phyloP scores from a whole-genome alignment of 1,284 basidiomycete species.

The Microbotryum lychnidis-dioicae region DNA sequence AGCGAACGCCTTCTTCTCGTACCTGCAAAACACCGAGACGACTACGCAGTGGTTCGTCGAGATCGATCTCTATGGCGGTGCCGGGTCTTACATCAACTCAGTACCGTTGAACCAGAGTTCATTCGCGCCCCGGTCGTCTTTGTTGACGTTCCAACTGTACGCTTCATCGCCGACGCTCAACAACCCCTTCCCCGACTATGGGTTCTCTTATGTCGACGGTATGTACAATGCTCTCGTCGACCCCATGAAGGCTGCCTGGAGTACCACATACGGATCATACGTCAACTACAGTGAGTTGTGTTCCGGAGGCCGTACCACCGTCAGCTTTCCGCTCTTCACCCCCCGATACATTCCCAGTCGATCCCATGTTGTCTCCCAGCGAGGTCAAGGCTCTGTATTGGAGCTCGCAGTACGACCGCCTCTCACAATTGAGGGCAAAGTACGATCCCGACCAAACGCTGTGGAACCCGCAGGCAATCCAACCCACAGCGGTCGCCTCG shows the following conservation, averaged over 20 bases:
- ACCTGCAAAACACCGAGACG: conserved; percentile 20
- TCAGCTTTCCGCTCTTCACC: too few species aligned
- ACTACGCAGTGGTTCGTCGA: conserved; percentile 32
- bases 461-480: conserved; percentile 24
- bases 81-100: conserved; percentile 32
- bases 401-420: conserved; percentile 24
- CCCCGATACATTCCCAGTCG: conserved; percentile 9
- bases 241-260: conserved; percentile 12
- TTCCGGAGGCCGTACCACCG: too few species aligned
- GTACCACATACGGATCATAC: conserved; percentile 12
- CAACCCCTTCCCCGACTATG: conserved; percentile 28
- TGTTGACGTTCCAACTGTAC: conserved; percentile 39
- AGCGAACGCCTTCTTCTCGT: conserved; percentile 28
- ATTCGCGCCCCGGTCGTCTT: conserved; percentile 36
- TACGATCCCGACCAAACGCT: conserved; percentile 19
- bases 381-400: conserved; percentile 24
- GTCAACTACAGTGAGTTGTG: conserved; percentile 23
- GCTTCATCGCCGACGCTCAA: conserved; percentile 31
- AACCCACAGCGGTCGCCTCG: background rate
- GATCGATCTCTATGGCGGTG: conserved; percentile 28
- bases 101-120: conserved; percentile 31
- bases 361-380: conserved; percentile 12
- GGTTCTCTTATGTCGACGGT: conserved; percentile 27
- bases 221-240: conserved; percentile 23
- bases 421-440: conserved; percentile 10